A percentile compares a stretch with the other conserved stretches of the same genome.
Evolutionary conservation across 1,284 basidiomycete species (phyloP).

Genomic region (Pholiota adiposa): DNA sequence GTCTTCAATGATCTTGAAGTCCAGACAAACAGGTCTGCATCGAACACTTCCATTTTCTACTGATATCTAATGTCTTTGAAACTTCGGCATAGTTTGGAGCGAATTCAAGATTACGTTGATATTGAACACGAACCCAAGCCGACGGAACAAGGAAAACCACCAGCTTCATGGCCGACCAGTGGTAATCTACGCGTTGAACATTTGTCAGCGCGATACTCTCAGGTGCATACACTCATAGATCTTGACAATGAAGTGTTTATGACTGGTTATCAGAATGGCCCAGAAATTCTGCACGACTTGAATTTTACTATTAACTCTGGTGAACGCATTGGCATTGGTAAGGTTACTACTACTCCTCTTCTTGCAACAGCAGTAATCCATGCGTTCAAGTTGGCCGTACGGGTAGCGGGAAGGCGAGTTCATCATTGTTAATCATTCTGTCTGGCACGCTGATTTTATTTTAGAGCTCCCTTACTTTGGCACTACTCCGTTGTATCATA

Average conservation of each 20-base stretch:
- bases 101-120: conserved; percentile 71
- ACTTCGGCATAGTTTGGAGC: conserved; percentile 62
- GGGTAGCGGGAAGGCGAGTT: conserved; percentile 71
- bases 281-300: conserved; percentile 56
- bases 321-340: conserved; percentile 58
- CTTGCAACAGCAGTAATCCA: background rate
- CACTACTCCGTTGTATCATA: conserved; percentile 58
- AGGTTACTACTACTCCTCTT: conserved; percentile 14
- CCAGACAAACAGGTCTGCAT: conserved; percentile 27
- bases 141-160: conserved; percentile 52
- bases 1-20: conserved; percentile 45
- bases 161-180: conserved; percentile 67
- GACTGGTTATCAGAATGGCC: conserved; percentile 39
- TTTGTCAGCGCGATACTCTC: conserved; percentile 62
- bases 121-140: conserved; percentile 74
- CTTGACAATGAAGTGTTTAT: background rate
- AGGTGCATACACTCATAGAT: conserved; percentile 21
- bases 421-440: conserved; percentile 25
- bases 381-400: conserved; percentile 63
- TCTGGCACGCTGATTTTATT: background rate
- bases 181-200: conserved; percentile 69
- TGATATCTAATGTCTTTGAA: conserved; percentile 36
- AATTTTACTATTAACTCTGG: conserved; percentile 62
- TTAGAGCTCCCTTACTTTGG: conserved; percentile 54
- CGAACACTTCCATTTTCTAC: too few relatives aligned